These are phyloP conservation scores for Dipteronia dyeriana DNA, from an alignment of 345 rosid species.

Conservation along the genomic window DNA sequence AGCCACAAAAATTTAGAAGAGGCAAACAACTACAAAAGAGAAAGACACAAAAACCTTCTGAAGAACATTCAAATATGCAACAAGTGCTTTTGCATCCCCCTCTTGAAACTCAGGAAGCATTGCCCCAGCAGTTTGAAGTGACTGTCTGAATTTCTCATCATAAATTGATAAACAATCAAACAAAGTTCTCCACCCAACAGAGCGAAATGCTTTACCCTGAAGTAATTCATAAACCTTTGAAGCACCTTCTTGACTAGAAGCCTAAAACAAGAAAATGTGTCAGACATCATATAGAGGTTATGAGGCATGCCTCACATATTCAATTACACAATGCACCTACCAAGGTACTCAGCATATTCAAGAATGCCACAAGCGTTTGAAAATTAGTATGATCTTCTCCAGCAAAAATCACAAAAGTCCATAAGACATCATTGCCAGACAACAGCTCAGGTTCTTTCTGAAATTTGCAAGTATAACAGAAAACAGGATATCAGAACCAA, in stretches of 20 bases:
- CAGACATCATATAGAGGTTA: constrained; percentile 13
- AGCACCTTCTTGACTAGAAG: constrained; percentile 93
- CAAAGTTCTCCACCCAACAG: constrained; percentile 92
- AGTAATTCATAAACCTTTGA: constrained; percentile 88
- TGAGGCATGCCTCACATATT: constrained; percentile 1
- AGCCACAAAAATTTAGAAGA: background rate
- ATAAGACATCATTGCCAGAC: constrained; percentile 89
- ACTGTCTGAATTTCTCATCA: constrained; percentile 87
- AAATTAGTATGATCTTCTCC: constrained; percentile 98
- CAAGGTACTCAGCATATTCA: constrained; percentile 92
- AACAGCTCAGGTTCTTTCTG: constrained; percentile 94
- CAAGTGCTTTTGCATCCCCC: constrained; percentile 96
- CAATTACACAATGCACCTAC: constrained; percentile 46
- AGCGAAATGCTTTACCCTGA: constrained; percentile 81
- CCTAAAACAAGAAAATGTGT: constrained; percentile 48
- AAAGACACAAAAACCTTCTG: constrained; percentile 62
- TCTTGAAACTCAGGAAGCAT: constrained; percentile 88
- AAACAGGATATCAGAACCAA: constrained; percentile 1
- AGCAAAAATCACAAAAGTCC: constrained; percentile 97
- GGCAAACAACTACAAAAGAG: background rate
- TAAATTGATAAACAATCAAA: constrained; percentile 85
- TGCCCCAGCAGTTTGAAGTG: constrained; percentile 84
- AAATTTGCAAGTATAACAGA: constrained; percentile 21
- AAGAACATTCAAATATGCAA: constrained; percentile 92
- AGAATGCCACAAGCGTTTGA: constrained; percentile 93